These are phyloP conservation scores for Chalaropsis thielavioides DNA, from an alignment of 2,329 filamentous ascomycete genomes.

Conservation along the genomic window DNA sequence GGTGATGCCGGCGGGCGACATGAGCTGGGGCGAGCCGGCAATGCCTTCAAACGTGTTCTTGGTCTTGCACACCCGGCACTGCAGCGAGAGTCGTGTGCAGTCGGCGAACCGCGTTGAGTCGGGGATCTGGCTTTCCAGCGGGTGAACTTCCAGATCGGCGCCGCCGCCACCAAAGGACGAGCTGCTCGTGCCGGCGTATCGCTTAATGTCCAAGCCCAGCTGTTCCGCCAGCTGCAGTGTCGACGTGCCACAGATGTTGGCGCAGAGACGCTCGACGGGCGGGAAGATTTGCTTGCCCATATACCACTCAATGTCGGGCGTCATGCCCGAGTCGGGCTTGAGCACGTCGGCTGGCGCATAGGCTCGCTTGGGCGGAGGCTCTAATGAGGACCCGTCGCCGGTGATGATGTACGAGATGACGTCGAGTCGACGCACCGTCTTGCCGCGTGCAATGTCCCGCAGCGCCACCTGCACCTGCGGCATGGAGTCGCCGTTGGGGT, in stretches of 20 bases:
- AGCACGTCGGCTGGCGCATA: slow-evolving; percentile 74
- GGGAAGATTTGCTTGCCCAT: slow-evolving; percentile 97
- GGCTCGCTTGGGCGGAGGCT: slow-evolving; percentile 73
- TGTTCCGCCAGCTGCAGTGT: slow-evolving; percentile 82
- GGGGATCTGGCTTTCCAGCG: slow-evolving; percentile 85
- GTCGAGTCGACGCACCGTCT: slow-evolving; percentile 79
- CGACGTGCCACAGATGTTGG: slow-evolving; percentile 87
- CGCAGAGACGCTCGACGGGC: slow-evolving; percentile 91
- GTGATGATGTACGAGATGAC: slow-evolving; percentile 96
- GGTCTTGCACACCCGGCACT: slow-evolving; percentile 67
- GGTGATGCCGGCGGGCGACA: slow-evolving; percentile 59
- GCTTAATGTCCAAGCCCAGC: slow-evolving; percentile 76
- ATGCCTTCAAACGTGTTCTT: slow-evolving; percentile 66
- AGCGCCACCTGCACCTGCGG: slow-evolving; percentile 93
- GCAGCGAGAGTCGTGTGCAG: slow-evolving; percentile 59
- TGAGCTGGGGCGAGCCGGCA: slow-evolving; percentile 37
- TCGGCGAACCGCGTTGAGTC: slow-evolving; percentile 80
- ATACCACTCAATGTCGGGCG: slow-evolving; percentile 94
- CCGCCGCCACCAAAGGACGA: slow-evolving; percentile 24
- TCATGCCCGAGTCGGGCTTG: slow-evolving; percentile 58
- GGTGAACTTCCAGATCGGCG: slow-evolving; percentile 59
- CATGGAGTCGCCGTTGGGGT: slow-evolving; percentile 89
- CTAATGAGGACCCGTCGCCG: slow-evolving; percentile 46
- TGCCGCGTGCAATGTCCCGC: slow-evolving; percentile 73
- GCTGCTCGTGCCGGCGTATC: slow-evolving; percentile 47